A percentile compares a stretch with the other conserved stretches of the same genome.
Conservation (phyloP, 2,329 filamentous ascomycete genomes). For the Penicillium palitans region DNA sequence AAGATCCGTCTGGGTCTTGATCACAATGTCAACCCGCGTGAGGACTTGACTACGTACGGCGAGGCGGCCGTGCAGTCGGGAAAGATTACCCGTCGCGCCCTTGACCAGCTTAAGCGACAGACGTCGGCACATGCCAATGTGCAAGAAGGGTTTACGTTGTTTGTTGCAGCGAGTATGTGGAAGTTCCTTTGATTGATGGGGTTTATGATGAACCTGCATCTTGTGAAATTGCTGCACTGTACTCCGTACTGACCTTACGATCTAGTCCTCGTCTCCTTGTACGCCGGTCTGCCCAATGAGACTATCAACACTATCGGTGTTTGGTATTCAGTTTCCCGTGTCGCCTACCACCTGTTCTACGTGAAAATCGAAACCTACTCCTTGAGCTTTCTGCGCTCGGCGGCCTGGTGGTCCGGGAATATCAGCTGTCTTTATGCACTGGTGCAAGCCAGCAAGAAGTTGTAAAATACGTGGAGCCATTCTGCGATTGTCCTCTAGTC, state of each 20-base stretch:
- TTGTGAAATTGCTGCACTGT: not conserved
- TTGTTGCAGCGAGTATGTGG: conserved; percentile 36
- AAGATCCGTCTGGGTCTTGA: conserved; percentile 39
- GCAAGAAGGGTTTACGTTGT: conserved; percentile 40
- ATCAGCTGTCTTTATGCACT: conserved; percentile 41
- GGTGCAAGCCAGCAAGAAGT: conserved; percentile 37
- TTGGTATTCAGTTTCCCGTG: conserved; percentile 39
- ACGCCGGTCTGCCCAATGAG: conserved; percentile 36
- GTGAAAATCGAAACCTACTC: conserved; percentile 32
- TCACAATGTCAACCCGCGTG: conserved; percentile 41
- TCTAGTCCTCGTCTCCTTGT: conserved; percentile 36
- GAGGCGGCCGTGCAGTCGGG: conserved; percentile 37
- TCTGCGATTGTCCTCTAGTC: not conserved
- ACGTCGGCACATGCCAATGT: conserved; percentile 39
- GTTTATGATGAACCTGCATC: not conserved
- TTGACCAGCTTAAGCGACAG: conserved; percentile 39
- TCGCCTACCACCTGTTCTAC: conserved; percentile 38
- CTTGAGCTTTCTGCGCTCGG: conserved; percentile 37
- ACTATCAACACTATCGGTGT: conserved; percentile 40
- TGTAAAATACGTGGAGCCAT: conserved; percentile 11
- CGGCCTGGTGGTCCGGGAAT: conserved; percentile 44
- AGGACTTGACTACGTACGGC: conserved; percentile 41
- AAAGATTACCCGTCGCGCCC: conserved; percentile 37
- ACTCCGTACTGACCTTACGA: not conserved
- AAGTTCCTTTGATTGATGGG: not conserved